Conservation (phyloP, 768 basidiomycete species). For the Tephrocybe rancida region DNA sequence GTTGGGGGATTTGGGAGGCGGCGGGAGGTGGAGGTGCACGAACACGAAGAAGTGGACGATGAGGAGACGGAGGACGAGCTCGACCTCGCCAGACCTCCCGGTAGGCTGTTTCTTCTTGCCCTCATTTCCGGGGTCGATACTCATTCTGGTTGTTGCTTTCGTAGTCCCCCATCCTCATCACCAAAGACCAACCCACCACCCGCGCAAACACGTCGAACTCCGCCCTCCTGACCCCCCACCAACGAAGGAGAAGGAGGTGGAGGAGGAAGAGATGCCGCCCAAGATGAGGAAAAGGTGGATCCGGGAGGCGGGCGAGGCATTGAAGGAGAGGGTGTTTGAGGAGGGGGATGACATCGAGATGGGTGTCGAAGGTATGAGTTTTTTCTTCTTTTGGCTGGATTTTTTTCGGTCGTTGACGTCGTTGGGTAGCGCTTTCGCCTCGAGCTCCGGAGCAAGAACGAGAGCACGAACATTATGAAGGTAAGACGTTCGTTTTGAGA, state of each 20-base stretch:
- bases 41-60: constrained; percentile 3
- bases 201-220: too few species aligned
- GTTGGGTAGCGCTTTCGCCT: too few species aligned
- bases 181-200: background rate
- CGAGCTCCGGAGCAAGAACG: too few species aligned
- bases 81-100: background rate
- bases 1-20: constrained; percentile 7
- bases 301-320: constrained; percentile 27
- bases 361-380: background rate
- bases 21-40: constrained; percentile 17
- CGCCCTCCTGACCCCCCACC: constrained; percentile 7
- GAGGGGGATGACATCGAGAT: too few species aligned
- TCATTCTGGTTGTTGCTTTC: too few species aligned
- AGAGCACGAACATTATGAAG: too few species aligned
- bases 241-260: constrained; percentile 6
- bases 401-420: background rate
- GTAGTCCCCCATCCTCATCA: too few species aligned
- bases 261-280: constrained; percentile 54
- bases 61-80: constrained; percentile 11
- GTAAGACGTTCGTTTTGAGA: too few species aligned
- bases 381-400: background rate
- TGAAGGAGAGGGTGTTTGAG: too few species aligned
- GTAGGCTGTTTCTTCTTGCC: too few species aligned
- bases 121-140: too few species aligned
- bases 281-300: constrained; percentile 63